Percentiles rank a stretch among this genome's conserved stretches.
Evolutionary conservation across 129 eudicot species (phyloP).

Genomic region (Flaveria trinervia): DNA sequence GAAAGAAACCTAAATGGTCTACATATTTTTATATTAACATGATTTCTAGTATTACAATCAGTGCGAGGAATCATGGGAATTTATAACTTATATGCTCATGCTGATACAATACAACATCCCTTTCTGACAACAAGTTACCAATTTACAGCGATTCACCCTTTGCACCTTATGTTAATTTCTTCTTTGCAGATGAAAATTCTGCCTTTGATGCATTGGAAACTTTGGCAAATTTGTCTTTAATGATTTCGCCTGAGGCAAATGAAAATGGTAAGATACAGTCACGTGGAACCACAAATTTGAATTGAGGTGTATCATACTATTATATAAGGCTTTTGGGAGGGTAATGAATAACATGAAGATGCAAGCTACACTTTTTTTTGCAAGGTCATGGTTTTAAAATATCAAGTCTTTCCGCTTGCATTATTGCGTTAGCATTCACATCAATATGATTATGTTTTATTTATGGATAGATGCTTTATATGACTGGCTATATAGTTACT

Average conservation of each 20-base stretch:
- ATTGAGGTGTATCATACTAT: not conserved
- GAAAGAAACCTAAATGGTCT: not conserved
- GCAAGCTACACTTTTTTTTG: not conserved
- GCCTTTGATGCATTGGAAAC: conserved; percentile 86
- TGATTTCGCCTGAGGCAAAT: conserved; percentile 65
- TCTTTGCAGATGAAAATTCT: conserved; percentile 66
- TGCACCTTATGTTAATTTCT: conserved; percentile 9
- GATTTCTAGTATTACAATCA: not conserved
- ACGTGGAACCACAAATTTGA: conserved; percentile 8
- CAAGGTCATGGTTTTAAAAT: not conserved
- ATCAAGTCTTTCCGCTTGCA: not conserved
- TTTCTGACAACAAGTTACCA: not conserved
- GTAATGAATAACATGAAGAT: not conserved
- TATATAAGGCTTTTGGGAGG: conserved; percentile 2
- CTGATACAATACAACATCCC: conserved; percentile 7
- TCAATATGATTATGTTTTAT: not conserved
- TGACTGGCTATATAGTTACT: not conserved
- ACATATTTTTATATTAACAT: not conserved
- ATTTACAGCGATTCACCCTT: conserved; percentile 13
- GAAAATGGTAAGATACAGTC: conserved; percentile 58
- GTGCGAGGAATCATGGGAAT: conserved; percentile 1
- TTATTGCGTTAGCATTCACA: conserved; percentile 6
- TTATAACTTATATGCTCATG: conserved; percentile 13
- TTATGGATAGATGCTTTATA: not conserved
- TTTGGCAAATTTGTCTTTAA: conserved; percentile 82